Percentiles rank a stretch among this genome's conserved stretches.
Evolutionary conservation across 1,284 basidiomycete species (phyloP).

Genomic region (Cryptococcus wingfieldii): DNA sequence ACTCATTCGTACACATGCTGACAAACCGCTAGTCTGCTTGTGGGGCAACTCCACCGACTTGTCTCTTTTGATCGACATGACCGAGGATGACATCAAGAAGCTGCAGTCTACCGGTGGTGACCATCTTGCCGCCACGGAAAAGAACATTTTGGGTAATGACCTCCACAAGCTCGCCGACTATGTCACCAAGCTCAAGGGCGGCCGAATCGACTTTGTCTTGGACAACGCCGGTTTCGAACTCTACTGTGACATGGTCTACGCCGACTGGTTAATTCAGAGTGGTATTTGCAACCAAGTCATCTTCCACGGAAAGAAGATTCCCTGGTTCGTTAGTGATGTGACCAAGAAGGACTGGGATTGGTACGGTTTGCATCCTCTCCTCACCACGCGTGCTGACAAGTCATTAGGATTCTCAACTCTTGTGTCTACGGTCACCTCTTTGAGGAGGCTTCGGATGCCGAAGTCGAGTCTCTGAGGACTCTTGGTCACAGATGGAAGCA

Average conservation of each 20-base stretch:
- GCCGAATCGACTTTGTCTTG: constrained; percentile 77
- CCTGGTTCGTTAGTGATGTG: constrained; percentile 95
- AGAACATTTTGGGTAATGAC: constrained; percentile 60
- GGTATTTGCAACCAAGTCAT: constrained; percentile 79
- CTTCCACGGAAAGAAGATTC: constrained; percentile 61
- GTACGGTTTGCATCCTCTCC: constrained; percentile 41
- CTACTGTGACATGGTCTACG: constrained; percentile 95
- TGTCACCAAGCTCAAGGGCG: constrained; percentile 69
- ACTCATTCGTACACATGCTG: background rate
- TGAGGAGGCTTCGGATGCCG: constrained; percentile 69
- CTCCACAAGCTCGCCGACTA: constrained; percentile 76
- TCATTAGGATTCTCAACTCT: constrained; percentile 62
- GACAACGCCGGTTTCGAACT: constrained; percentile 75
- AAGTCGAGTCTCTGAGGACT: constrained; percentile 73
- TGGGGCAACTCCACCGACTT: constrained; percentile 98
- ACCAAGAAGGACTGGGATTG: constrained; percentile 96
- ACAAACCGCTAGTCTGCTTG: constrained; percentile 62
- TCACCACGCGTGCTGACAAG: background rate
- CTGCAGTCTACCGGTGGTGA: constrained; percentile 97
- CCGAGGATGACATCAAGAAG: constrained; percentile 95
- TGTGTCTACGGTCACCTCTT: constrained; percentile 86
- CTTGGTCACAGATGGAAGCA: constrained; percentile 92
- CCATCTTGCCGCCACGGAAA: constrained; percentile 89
- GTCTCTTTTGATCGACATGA: constrained; percentile 95
- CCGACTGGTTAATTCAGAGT: constrained; percentile 76